phyloP scores from a whole-genome alignment of 108 stramenopile species.

The Fragilaria crotonensis region DNA sequence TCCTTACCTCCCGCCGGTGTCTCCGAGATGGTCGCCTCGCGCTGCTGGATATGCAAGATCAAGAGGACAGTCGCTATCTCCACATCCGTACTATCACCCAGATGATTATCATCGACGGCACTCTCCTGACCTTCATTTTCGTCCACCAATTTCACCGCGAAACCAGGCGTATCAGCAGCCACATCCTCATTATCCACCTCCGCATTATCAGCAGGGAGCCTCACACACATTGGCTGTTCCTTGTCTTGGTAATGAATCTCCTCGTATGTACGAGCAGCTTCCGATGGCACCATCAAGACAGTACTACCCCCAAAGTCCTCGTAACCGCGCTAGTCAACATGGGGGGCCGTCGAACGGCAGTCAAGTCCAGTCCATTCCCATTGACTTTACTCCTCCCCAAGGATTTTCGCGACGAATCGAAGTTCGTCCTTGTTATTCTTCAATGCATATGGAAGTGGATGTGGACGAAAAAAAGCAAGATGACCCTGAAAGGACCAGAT shows the following conservation, averaged over 20 bases:
- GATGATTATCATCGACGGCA: neutral
- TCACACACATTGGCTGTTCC: neutral
- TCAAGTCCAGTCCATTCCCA: neutral
- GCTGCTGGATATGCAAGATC: neutral
- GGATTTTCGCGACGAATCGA: neutral
- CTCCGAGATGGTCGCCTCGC: neutral
- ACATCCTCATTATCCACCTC: conserved; percentile 1
- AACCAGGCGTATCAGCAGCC: neutral
- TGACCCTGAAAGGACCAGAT: neutral
- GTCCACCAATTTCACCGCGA: neutral
- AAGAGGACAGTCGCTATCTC: neutral
- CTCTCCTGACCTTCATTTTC: neutral
- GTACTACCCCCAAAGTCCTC: neutral
- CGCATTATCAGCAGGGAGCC: neutral
- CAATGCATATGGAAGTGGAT: neutral
- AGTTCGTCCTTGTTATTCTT: neutral
- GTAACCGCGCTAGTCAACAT: neutral
- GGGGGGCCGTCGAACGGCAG: neutral
- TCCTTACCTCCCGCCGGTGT: neutral
- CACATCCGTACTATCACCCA: conserved; percentile 1
- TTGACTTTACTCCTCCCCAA: neutral
- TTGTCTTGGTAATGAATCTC: neutral
- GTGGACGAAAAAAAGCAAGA: neutral
- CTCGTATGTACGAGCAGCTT: neutral
- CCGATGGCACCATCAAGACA: neutral